Evolutionary conservation across 2,329 filamentous ascomycete species (phyloP).

Genomic region (Exophiala viscosa): DNA sequence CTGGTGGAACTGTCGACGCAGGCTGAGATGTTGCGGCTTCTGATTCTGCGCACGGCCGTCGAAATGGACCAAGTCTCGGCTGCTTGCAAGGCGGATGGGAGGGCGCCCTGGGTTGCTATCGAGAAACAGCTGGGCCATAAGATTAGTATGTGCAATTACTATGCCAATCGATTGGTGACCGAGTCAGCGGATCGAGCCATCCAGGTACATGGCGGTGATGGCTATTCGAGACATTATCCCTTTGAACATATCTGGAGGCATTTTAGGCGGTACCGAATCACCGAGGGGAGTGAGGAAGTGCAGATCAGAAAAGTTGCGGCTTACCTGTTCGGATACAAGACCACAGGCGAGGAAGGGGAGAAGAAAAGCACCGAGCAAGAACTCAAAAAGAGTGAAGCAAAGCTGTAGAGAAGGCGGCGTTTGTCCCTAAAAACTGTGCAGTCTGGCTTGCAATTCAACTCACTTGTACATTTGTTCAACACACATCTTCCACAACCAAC

Average conservation of each 20-base stretch:
- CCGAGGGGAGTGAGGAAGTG: constrained; percentile 63
- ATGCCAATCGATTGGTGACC: constrained; percentile 58
- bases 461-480: constrained; percentile 43
- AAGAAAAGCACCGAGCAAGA: constrained; percentile 27
- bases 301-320: constrained; percentile 64
- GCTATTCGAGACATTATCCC: constrained; percentile 56
- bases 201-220: constrained; percentile 59
- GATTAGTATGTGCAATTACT: constrained; percentile 65
- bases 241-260: constrained; percentile 66
- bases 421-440: neutral
- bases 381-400: constrained; percentile 14
- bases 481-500: constrained; percentile 67
- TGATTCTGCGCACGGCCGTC: constrained; percentile 59
- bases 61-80: constrained; percentile 54
- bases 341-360: constrained; percentile 41
- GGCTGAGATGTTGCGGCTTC: constrained; percentile 57
- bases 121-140: constrained; percentile 59
- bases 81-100: constrained; percentile 30
- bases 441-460: neutral
- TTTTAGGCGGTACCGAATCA: constrained; percentile 61
- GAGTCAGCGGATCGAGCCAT: constrained; percentile 61
- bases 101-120: constrained; percentile 49
- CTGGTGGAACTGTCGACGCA: constrained; percentile 61
- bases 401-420: constrained; percentile 6
- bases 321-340: constrained; percentile 52